Conservation (phyloP, 2,329 filamentous ascomycete genomes). For the Cladosporium phlei region DNA sequence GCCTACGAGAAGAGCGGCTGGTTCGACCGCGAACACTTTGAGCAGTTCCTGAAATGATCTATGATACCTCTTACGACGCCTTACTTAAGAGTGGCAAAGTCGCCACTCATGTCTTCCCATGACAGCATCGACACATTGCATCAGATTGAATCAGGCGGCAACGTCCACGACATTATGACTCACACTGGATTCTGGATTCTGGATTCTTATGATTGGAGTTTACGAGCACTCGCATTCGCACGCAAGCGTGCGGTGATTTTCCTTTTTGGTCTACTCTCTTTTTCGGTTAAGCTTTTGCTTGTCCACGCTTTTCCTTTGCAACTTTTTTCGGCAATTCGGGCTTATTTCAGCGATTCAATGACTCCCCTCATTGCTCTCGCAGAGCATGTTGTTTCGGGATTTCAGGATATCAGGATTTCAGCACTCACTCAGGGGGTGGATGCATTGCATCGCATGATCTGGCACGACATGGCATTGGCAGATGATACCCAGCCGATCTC, state of each 20-base stretch:
- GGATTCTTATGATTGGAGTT: too few relatives aligned
- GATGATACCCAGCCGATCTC: constrained; percentile 12
- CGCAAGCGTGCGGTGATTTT: background rate
- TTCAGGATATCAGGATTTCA: too few relatives aligned
- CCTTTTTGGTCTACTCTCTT: background rate
- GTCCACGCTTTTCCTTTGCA: too few relatives aligned
- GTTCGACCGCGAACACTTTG: constrained; percentile 28
- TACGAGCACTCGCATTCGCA: background rate
- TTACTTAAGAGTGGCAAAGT: constrained; percentile 5
- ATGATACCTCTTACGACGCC: too few relatives aligned
- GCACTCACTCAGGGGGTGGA: background rate
- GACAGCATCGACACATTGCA: background rate
- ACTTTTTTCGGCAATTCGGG: too few relatives aligned
- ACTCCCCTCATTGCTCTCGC: background rate
- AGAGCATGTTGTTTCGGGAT: too few relatives aligned
- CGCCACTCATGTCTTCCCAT: constrained; percentile 2
- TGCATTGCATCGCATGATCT: constrained; percentile 14
- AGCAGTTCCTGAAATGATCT: constrained; percentile 19
- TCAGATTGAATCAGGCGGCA: constrained; percentile 10
- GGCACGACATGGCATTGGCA: constrained; percentile 7
- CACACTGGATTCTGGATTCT: too few relatives aligned
- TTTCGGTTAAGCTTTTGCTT: too few relatives aligned
- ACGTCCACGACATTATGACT: constrained; percentile 8
- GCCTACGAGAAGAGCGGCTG: constrained; percentile 64
- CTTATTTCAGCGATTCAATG: too few relatives aligned